These are phyloP conservation scores for Pseudozyma pruni DNA, from an alignment of 1,284 basidiomycete species.

Conservation along the genomic window DNA sequence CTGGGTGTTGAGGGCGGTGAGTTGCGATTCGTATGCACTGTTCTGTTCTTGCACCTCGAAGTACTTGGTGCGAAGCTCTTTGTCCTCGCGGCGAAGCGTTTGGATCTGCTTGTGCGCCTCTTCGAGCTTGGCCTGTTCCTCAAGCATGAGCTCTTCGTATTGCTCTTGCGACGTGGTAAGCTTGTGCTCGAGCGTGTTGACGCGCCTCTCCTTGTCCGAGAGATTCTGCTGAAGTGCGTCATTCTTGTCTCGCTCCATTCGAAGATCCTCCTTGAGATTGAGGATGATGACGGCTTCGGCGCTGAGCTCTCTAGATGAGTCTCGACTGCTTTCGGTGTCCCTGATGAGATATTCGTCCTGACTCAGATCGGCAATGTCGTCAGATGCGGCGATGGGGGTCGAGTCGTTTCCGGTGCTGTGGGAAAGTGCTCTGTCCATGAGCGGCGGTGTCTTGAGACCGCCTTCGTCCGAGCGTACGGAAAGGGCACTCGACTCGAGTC, in stretches of 20 bases:
- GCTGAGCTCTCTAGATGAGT: conserved; percentile 32
- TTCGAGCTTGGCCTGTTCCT: conserved; percentile 40
- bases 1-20: conserved; percentile 34
- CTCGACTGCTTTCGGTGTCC: conserved; percentile 32
- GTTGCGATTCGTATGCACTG: conserved; percentile 31
- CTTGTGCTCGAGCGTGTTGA: conserved; percentile 42
- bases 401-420: conserved; percentile 38
- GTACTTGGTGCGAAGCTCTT: conserved; percentile 32
- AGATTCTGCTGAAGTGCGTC: conserved; percentile 41
- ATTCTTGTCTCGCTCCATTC: conserved; percentile 43
- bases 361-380: conserved; percentile 26
- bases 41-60: conserved; percentile 41
- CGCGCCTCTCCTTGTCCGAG: conserved; percentile 41
- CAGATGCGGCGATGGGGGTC: conserved; percentile 23
- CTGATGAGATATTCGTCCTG: conserved; percentile 33
- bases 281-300: conserved; percentile 32
- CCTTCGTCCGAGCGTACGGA: conserved; percentile 25
- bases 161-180: conserved; percentile 46
- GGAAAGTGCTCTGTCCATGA: conserved; percentile 24
- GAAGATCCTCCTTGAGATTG: conserved; percentile 44
- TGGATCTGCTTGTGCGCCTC: conserved; percentile 42
- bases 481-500: conserved; percentile 35
- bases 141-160: conserved; percentile 41
- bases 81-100: conserved; percentile 40
- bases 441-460: conserved; percentile 14